Evolutionary conservation across 177 flowering plant species (phyloP).

Genomic region (Tripterygium wilfordii): DNA sequence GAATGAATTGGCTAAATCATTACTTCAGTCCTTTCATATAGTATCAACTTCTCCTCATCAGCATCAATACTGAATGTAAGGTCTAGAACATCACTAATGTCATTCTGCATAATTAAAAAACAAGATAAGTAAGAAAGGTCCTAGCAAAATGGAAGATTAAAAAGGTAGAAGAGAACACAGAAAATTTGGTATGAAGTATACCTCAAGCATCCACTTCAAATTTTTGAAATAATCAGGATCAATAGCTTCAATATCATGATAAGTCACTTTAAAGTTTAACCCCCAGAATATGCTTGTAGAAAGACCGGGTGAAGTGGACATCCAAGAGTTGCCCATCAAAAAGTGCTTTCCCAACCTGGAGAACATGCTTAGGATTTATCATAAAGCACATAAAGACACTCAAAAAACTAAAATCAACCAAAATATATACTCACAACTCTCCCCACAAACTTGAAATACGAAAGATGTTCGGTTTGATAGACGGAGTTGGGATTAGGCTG

Average conservation of each 20-base stretch:
- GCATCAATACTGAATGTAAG: slow-evolving; percentile 99
- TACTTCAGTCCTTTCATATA: slow-evolving; percentile 83
- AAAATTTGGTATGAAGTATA: slow-evolving; percentile 14
- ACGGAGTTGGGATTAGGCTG: slow-evolving; percentile 99
- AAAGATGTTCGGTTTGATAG: slow-evolving; percentile 95
- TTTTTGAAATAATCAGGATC: slow-evolving; percentile 95
- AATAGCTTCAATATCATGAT: slow-evolving; percentile 98
- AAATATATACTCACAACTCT: slow-evolving; percentile 69
- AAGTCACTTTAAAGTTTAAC: slow-evolving; percentile 91
- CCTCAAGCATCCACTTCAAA: slow-evolving; percentile 99
- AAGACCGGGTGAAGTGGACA: slow-evolving; percentile 96
- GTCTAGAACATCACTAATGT: slow-evolving; percentile 74
- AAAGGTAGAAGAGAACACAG: neutral
- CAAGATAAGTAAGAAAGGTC: neutral
- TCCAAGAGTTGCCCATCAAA: slow-evolving; percentile 95
- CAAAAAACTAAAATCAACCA: too few species aligned
- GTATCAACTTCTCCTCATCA: slow-evolving; percentile 91
- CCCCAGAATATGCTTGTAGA: slow-evolving; percentile 96
- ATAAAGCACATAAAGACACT: too few species aligned
- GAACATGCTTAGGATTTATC: slow-evolving; percentile 2
- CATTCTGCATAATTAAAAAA: slow-evolving; percentile 78
- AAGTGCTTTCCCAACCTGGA: slow-evolving; percentile 95
- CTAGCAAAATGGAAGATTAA: neutral
- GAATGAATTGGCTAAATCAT: too few species aligned
- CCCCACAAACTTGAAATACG: slow-evolving; percentile 98